Conservation (phyloP, 73 alveolate species). For the Diophrys sp. region DNA sequence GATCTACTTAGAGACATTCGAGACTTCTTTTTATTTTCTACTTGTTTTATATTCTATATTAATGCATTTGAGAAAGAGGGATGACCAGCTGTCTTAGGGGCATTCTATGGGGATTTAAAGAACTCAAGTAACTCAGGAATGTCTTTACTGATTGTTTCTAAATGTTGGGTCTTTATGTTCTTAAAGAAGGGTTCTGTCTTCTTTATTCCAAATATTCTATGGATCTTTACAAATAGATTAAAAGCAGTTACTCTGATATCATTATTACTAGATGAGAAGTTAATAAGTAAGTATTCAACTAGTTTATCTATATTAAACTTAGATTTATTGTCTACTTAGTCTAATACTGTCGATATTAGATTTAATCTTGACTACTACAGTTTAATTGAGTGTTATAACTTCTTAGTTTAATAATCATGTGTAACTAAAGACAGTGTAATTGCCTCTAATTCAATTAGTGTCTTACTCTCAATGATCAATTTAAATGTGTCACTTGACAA, state of each 20-base stretch:
- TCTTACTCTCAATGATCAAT: too few species aligned
- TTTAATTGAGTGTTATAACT: not conserved
- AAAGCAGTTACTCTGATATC: not conserved
- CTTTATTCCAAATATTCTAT: constrained; percentile 3
- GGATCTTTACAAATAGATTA: not conserved
- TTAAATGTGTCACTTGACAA: not conserved
- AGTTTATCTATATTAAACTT: not conserved
- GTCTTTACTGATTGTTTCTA: not conserved
- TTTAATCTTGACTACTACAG: not conserved
- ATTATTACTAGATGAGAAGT: not conserved
- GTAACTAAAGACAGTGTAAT: not conserved
- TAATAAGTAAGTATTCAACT: not conserved
- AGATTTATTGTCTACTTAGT: not conserved
- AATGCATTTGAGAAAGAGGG: not conserved
- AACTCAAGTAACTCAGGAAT: constrained; percentile 3
- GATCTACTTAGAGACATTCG: not conserved
- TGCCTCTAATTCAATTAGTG: not conserved
- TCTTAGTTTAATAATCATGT: not conserved
- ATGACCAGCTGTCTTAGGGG: not conserved
- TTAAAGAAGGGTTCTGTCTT: constrained; percentile 7
- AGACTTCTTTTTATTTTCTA: not conserved
- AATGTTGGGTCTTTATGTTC: not conserved
- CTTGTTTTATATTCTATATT: not conserved
- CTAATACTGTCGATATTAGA: not conserved
- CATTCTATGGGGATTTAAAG: not conserved